Evolutionary conservation across 2,329 filamentous ascomycete genomes (phyloP), one percentile per base, ranked within the genome.

Genomic region (Ascochyta pisi): DNA sequence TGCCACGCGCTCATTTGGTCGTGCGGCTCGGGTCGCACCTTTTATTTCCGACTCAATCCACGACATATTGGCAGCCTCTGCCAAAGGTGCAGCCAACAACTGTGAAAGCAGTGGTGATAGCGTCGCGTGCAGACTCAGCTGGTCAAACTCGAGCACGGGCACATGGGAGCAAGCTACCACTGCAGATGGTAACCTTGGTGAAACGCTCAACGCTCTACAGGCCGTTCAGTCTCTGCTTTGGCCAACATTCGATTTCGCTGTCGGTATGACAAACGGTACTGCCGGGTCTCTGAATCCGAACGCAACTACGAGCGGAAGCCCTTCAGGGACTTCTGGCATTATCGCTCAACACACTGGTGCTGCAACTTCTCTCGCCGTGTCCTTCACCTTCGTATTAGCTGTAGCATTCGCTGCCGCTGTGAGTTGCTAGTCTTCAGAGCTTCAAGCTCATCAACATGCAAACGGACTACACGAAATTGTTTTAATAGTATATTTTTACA

Each of bases 161-260:
- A 23, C n/a, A 1, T 44, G 13, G 23, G 33, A 52, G 26, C 34
- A 52, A 4, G 50, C 58, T 2, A 16, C 38, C 13, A 60, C 35
- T 16, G 61, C 38, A 1, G 39, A 60, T 12, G 60, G 57, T 3
- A 65, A 62, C 15, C 33, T 71, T 6, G 58, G 63, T 6, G 64
- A 69, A 33, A 35, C 60, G 0, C 62, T 65, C 16, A 51, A 52
- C 47, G 65, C 70, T 3, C 35, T 73, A 42, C 57, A 63, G 27
- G 63, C 60, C 13, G 57, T 72, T 4, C 68, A 73, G 48, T 62
- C 48, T 4, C 41, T 70, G 24, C 46, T 72, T 34, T 68, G 64
- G 40, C 51, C 63, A 9, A 58, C 64, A 2, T 54, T 64, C 35
- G 31, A 47, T 0, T n/a, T 56, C 22, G 34, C 16, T 26, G 41